phyloP scores from a whole-genome alignment of 495 filamentous ascomycete species.

The Aspergillus asperescens region DNA sequence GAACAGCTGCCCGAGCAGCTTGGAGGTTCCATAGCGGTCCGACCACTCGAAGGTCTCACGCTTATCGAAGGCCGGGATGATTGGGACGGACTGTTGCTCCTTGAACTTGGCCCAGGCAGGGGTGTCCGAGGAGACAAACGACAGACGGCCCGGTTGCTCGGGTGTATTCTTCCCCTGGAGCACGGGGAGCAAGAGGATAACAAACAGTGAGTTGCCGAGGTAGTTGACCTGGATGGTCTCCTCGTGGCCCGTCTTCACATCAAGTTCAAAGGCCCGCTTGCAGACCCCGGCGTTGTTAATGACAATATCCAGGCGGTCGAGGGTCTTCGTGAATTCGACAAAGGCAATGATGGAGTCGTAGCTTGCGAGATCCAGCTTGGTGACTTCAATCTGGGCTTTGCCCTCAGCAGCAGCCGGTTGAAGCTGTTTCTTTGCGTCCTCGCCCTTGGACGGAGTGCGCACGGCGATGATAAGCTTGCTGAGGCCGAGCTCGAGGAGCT shows the following conservation, averaged over 20 bases:
- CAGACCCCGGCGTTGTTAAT: conserved; percentile 50
- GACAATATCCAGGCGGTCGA: conserved; percentile 42
- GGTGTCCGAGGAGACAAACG: conserved; percentile 4
- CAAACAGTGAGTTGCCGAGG: conserved; percentile 44
- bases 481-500: conserved; percentile 39
- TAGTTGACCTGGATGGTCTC: conserved; percentile 28
- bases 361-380: conserved; percentile 44
- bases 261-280: conserved; percentile 25
- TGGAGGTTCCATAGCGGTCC: conserved; percentile 16
- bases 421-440: conserved; percentile 31
- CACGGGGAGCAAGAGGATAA: conserved; percentile 41
- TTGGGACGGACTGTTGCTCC: background rate
- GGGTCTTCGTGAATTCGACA: conserved; percentile 22
- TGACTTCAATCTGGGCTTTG: conserved; percentile 38
- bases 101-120: conserved; percentile 12
- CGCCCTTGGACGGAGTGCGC: conserved; percentile 39
- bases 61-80: conserved; percentile 6
- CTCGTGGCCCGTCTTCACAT: conserved; percentile 39
- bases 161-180: background rate
- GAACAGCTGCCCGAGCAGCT: conserved; percentile 21
- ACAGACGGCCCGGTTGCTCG: background rate
- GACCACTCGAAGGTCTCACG: background rate
- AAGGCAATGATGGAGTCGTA: conserved; percentile 45
- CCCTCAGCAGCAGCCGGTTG: conserved; percentile 21
- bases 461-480: conserved; percentile 47